Base-by-base conservation (phyloP, 129 eudicot genomes). In the Rutidosis leptorrhynchoides region DNA sequence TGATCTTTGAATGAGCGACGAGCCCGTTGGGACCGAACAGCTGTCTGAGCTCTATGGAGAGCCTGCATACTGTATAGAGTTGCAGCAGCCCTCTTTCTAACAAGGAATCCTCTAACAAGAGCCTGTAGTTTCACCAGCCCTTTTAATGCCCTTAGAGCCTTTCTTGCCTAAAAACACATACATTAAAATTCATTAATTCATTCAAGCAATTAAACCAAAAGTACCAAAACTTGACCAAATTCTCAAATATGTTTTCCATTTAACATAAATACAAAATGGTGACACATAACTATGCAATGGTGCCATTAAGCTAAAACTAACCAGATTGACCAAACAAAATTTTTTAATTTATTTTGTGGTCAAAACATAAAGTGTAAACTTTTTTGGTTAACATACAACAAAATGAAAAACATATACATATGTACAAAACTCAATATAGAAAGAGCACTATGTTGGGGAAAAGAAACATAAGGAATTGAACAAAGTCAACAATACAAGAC, bases 51-150 rank as follows among this genome's bases (percentile, higher is more conserved):
- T 69, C 98, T 75, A 43, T 81, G 45, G 53, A 92, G 96, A 61
- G 96, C 98, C 74, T 92, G 98, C 98, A 92, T 92, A 68, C 98
- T 88, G 56, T 80, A 80, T 25, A 92, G 82, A 73, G 98, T 92
- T 3, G 96, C 96, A 30, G 96, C 83, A 20, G 96, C 89, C 48
- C 84, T 74, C 58, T 92, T 92, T 54, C 98, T 74, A 1, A 92
- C 96, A 70, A 92, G 98, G 71, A 80, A 92, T 24, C 98, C 98
- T 69, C 98, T 80, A 61, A 92, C 96, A 52, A 85, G 89, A 58
- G 98, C 98, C 58, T 92, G 98, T 49, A 92, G 62, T 61, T 85
- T 92, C 73, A 92, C 98, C 23, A 92, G 73, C 28, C 98, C 96
- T 80, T 71, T 92, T 25, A 92, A 74, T 14, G 98, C 98, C 62